These are phyloP conservation scores for Penicillium sp. DNA, from an alignment of 2,329 filamentous ascomycete genomes.

Conservation along the genomic window DNA sequence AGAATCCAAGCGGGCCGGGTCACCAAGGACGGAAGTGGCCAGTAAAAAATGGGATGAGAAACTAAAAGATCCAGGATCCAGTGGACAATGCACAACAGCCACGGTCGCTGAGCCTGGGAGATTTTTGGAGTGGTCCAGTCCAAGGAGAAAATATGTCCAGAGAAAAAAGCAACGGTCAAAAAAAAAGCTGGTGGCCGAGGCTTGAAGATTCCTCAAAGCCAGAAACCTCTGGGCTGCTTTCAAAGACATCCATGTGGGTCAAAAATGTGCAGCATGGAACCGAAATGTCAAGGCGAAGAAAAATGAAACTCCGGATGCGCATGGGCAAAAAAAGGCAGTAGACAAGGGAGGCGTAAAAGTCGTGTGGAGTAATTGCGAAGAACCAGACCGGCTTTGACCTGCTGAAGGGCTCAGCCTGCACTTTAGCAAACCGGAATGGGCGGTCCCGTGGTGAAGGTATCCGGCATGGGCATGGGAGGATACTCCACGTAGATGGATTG, in stretches of 20 bases:
- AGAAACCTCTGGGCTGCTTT: conserved; percentile 12
- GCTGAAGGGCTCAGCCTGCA: no score
- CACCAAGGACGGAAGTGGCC: conserved; percentile 2
- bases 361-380: no score
- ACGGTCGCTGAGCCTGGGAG: conserved; percentile 3
- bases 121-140: conserved; percentile 2
- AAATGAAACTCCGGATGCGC: conserved; percentile 2
- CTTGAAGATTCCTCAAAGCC: neutral
- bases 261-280: conserved; percentile 2
- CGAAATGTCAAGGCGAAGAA: conserved; percentile 4
- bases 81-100: conserved; percentile 11
- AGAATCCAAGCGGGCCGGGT: conserved; percentile 10
- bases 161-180: conserved; percentile 4
- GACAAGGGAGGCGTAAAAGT: conserved; percentile 3
- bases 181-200: conserved; percentile 19
- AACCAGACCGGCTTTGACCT: neutral
- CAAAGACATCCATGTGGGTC: conserved; percentile 1
- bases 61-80: conserved; percentile 4
- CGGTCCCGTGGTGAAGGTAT: conserved; percentile 24
- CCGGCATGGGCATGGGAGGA: no score
- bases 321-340: neutral
- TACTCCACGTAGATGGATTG: conserved; percentile 28
- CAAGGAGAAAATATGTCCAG: conserved; percentile 12
- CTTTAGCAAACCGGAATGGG: conserved; percentile 31
- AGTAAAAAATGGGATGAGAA: neutral